Evolutionary conservation across 306 rosid genomes (phyloP), one percentile per base, ranked within the genome.

Genomic region (Boehmeria nivea): DNA sequence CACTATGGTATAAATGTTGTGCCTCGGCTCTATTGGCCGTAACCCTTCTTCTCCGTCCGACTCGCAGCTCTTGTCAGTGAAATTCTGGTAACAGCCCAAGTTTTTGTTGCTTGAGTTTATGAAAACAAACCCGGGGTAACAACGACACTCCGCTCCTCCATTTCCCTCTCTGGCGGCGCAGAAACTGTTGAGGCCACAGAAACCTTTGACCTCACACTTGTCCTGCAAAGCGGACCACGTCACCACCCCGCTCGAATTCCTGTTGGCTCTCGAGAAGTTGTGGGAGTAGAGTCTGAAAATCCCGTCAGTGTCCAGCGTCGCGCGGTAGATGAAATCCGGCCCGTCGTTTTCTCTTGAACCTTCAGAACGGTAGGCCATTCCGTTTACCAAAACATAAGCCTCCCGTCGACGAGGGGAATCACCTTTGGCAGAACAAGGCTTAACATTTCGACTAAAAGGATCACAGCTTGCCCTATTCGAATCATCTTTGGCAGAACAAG

Each of bases 21-120:
- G n/a, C n/a, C n/a, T n/a, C n/a, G n/a, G n/a, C n/a, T n/a, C n/a
- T n/a, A n/a, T n/a, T n/a, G n/a, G n/a, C n/a, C 43, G 66, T 68
- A 76, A 80, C 12, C 75, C 79, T 46, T 69, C 76, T 26, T 68
- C 59, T 6, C 2, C 34, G 22, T 52, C 8, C 0, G 5, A 25
- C 3, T 37, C 36, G 31, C 42, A 59, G 14, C 31, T 8, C 3
- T 19, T 40, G 15, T 6, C 17, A 0, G 7, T 15, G 20, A 22
- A 22, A 17, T 67, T 51, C 21, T 7, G 57, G 9, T 4, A 33
- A 18, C 66, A 67, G 27, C 61, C 50, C 1, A 8, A 18, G 33
- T 4, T 16, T 3, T 1, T 3, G 7, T 18, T 0, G 33, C 8
- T 33, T 3, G 7, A 3, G 22, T 67, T 14, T 9, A 51, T 24